Conservation (phyloP, 805 yeast species). For the Candida rishiriensis region DNA sequence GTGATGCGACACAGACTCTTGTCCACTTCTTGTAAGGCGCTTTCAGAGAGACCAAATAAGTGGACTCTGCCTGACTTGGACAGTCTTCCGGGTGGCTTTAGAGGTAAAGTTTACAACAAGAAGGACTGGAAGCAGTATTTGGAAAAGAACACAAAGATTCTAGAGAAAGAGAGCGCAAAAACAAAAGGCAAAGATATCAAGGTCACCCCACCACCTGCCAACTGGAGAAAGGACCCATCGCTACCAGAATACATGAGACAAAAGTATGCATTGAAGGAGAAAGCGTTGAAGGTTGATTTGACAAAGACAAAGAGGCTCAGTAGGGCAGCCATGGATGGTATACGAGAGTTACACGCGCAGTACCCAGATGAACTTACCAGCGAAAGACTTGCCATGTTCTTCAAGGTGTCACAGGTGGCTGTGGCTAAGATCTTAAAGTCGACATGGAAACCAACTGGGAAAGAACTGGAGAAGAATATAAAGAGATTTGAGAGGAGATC, state of each 20-base stretch:
- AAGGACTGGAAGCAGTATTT: conserved; percentile 24
- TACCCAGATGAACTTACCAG: conserved; percentile 57
- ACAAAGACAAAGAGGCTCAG: conserved; percentile 64
- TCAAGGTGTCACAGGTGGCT: conserved; percentile 75
- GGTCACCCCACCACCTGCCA: conserved; percentile 36
- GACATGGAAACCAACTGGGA: conserved; percentile 63
- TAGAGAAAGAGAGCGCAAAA: conserved; percentile 14
- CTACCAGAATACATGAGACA: conserved; percentile 72
- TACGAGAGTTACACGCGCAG: conserved; percentile 50
- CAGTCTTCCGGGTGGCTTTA: conserved; percentile 30
- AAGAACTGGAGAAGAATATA: conserved; percentile 42
- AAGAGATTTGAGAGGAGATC: conserved; percentile 54
- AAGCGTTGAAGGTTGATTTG: conserved; percentile 59
- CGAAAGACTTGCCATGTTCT: conserved; percentile 55
- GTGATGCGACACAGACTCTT: too few species aligned
- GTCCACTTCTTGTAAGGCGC: too few species aligned
- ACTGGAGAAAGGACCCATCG: conserved; percentile 38
- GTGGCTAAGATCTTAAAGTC: conserved; percentile 74
- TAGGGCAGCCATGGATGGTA: conserved; percentile 62
- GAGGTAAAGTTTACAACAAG: conserved; percentile 30
- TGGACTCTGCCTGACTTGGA: conserved; percentile 35
- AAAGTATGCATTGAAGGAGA: conserved; percentile 55
- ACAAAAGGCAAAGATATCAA: conserved; percentile 9
- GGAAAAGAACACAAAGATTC: conserved; percentile 16
- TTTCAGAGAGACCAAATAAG: conserved; percentile 15